Percentiles rank a stretch among this genome's conserved stretches.
phyloP scores from a whole-genome alignment of 495 filamentous ascomycete species.

The Penicillium coprophilum region DNA sequence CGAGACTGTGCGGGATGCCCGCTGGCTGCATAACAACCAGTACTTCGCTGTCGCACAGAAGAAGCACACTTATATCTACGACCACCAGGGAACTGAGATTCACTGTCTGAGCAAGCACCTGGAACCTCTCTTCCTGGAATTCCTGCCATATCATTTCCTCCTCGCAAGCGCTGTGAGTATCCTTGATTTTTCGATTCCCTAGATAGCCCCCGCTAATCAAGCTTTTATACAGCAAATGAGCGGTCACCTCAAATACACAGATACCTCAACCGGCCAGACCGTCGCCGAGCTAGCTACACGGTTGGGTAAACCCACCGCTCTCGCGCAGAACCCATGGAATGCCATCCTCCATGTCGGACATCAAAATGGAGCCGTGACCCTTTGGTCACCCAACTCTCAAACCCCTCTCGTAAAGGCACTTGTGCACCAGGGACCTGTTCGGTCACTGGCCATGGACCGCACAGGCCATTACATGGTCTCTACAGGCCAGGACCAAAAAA shows the following conservation, averaged over 20 bases:
- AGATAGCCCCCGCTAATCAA: conserved; percentile 3
- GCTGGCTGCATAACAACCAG: conserved; percentile 95
- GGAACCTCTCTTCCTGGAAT: conserved; percentile 93
- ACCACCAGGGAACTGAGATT: conserved; percentile 80
- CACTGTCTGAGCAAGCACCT: conserved; percentile 87
- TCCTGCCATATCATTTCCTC: conserved; percentile 94
- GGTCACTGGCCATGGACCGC: conserved; percentile 79
- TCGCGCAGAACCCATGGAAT: conserved; percentile 86
- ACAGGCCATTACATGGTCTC: conserved; percentile 95
- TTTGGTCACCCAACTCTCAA: conserved; percentile 93
- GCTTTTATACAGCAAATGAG: conserved; percentile 60
- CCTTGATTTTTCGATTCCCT: background rate
- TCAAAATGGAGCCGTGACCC: conserved; percentile 87
- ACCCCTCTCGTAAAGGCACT: conserved; percentile 88
- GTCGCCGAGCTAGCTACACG: conserved; percentile 81
- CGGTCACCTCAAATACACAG: conserved; percentile 89
- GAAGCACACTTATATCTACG: conserved; percentile 95
- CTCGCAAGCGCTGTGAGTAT: conserved; percentile 74
- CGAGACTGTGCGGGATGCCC: conserved; percentile 85
- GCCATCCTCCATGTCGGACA: conserved; percentile 89
- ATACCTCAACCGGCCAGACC: conserved; percentile 87
- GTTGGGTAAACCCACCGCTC: conserved; percentile 76
- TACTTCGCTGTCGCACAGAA: conserved; percentile 98
- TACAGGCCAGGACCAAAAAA: conserved; percentile 83
- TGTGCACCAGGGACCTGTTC: conserved; percentile 93